Evolutionary conservation across 2,329 filamentous ascomycete species (phyloP).

Genomic region (Didymellaceae sp.): DNA sequence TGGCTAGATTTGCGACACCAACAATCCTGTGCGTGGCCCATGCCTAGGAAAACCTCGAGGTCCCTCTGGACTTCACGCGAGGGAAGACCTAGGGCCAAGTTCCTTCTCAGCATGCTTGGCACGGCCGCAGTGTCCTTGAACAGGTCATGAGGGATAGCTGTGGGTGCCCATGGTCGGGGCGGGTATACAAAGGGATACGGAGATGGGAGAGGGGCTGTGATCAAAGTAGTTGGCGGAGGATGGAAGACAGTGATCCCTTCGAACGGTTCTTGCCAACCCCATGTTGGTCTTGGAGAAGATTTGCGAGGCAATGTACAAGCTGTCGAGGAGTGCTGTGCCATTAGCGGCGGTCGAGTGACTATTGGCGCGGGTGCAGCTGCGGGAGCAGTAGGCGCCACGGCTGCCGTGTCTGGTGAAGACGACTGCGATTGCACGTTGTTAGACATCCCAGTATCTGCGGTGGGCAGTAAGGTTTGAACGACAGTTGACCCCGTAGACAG

Average conservation of each 20-base stretch:
- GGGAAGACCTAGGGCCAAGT: not conserved
- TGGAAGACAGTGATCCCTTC: slow-evolving; percentile 2
- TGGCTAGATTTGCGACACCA: slow-evolving; percentile 27
- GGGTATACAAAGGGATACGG: slow-evolving; percentile 12
- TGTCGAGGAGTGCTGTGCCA: not conserved
- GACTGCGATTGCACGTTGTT: too few species aligned
- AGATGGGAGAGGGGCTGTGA: slow-evolving; percentile 13
- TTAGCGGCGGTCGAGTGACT: not conserved
- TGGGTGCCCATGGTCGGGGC: not conserved
- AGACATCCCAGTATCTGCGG: too few species aligned
- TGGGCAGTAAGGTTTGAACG: too few species aligned
- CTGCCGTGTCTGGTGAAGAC: not conserved
- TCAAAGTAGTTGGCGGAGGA: slow-evolving; percentile 1
- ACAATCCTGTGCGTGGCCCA: slow-evolving; percentile 32
- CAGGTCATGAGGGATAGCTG: not conserved
- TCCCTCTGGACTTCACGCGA: slow-evolving; percentile 7
- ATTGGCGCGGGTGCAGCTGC: not conserved
- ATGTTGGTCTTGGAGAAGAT: not conserved
- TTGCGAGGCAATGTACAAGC: not conserved
- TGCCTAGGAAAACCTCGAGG: slow-evolving; percentile 23
- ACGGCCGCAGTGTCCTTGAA: not conserved
- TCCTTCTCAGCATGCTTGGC: not conserved
- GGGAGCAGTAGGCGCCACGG: not conserved
- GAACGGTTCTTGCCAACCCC: not conserved
- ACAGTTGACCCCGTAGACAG: not conserved